Percentiles rank a stretch among this genome's conserved stretches.
These are phyloP conservation scores for Fusarium fracticaudum DNA, from an alignment of 2,329 filamentous ascomycete genomes.

Conservation along the genomic window DNA sequence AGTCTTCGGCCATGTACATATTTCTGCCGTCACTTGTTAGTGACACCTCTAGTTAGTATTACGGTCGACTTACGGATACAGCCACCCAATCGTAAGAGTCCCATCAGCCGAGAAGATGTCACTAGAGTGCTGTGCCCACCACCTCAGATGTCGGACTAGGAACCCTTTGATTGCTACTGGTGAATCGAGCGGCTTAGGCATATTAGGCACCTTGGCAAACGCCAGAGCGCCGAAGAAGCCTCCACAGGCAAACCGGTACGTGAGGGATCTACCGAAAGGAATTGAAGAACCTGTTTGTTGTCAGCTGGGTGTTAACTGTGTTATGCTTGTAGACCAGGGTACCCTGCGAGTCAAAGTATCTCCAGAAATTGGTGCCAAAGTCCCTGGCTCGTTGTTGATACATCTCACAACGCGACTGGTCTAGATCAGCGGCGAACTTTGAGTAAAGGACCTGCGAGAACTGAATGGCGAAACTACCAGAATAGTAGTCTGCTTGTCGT, in stretches of 20 bases:
- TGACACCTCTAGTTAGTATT: rapidly evolving
- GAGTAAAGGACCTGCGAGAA: slow-evolving; percentile 60
- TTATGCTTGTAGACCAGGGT: background rate
- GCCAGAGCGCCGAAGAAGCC: slow-evolving; percentile 59
- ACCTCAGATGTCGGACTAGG: slow-evolving; percentile 59
- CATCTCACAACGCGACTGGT: slow-evolving; percentile 48
- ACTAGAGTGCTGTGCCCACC: slow-evolving; percentile 55
- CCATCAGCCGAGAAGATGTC: slow-evolving; percentile 60
- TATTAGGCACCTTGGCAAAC: slow-evolving; percentile 50
- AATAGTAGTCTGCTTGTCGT: slow-evolving; percentile 62
- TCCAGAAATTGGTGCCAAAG: slow-evolving; percentile 56
- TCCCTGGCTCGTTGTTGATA: slow-evolving; percentile 53
- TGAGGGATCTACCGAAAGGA: slow-evolving; percentile 61
- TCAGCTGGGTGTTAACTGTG: too few relatives aligned
- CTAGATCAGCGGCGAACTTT: slow-evolving; percentile 54
- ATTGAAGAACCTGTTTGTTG: too few relatives aligned
- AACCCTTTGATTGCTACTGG: slow-evolving; percentile 58
- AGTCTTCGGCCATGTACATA: slow-evolving; percentile 65
- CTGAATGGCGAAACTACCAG: slow-evolving; percentile 63
- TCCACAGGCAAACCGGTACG: slow-evolving; percentile 61
- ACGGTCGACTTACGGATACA: slow-evolving; percentile 42
- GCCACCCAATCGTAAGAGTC: slow-evolving; percentile 57
- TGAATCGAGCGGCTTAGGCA: slow-evolving; percentile 50
- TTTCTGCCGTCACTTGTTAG: slow-evolving; percentile 48
- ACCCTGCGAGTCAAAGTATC: slow-evolving; percentile 59